These are phyloP conservation scores for Chamaenerion angustifolium DNA, from an alignment of 345 rosid species.

Conservation along the genomic window DNA sequence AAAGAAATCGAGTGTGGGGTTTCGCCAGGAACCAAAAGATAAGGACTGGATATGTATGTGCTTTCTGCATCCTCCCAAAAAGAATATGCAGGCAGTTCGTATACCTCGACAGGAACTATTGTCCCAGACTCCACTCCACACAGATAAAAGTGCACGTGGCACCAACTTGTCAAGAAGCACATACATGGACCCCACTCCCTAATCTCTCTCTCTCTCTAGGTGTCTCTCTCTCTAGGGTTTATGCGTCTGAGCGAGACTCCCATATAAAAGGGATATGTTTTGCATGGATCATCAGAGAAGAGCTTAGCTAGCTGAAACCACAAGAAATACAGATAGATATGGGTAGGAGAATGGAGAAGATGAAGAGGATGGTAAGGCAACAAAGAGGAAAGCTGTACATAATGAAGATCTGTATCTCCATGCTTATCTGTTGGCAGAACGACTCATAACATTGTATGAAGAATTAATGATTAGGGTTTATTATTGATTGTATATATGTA, in stretches of 20 bases:
- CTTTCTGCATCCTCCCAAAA: neutral
- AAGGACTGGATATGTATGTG: neutral
- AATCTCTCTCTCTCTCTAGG: neutral
- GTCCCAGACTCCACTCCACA: no score
- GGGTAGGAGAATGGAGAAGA: constrained; percentile 35
- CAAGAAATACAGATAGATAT: constrained; percentile 4
- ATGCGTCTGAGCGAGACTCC: no score
- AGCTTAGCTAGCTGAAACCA: no score
- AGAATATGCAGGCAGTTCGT: neutral
- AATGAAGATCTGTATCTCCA: constrained; percentile 41
- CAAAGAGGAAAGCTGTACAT: constrained; percentile 48
- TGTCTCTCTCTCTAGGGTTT: neutral
- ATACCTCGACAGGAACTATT: neutral
- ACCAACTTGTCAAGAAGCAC: neutral
- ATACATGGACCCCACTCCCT: neutral
- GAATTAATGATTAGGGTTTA: no score
- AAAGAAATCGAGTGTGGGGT: no score
- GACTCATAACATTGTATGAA: constrained; percentile 11
- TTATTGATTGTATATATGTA: no score
- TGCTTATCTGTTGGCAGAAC: constrained; percentile 62
- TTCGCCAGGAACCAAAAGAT: neutral
- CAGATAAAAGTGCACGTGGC: constrained; percentile 1
- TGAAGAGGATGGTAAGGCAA: constrained; percentile 52
- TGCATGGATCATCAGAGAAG: neutral
- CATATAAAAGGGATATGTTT: constrained; percentile 3